phyloP scores from a whole-genome alignment of 306 rosid genomes.

The Styphnolobium japonicum region DNA sequence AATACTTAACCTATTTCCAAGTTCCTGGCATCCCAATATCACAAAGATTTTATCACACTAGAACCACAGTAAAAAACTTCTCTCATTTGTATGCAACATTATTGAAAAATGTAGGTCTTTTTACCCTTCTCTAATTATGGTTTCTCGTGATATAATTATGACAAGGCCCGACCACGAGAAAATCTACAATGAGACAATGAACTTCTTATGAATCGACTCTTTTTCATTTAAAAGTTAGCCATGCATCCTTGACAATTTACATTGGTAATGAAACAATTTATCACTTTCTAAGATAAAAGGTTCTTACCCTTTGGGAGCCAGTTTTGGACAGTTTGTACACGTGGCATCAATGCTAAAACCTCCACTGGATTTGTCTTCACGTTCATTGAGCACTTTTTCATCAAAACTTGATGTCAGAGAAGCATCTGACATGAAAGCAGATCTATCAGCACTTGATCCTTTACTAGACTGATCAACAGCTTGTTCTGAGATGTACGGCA shows the following conservation, averaged over 20 bases:
- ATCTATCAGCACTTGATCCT: conserved; percentile 45
- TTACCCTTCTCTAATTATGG: neutral
- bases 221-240: neutral
- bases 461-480: conserved; percentile 27
- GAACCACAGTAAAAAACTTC: neutral
- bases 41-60: neutral
- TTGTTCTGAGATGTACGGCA: conserved; percentile 47
- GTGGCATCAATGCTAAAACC: conserved; percentile 59
- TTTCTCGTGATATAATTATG: neutral
- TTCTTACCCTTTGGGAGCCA: conserved; percentile 63
- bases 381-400: conserved; percentile 31
- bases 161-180: neutral
- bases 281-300: neutral
- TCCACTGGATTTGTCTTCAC: conserved; percentile 32
- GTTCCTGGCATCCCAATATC: neutral
- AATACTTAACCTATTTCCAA: neutral
- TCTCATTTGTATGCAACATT: neutral
- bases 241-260: neutral
- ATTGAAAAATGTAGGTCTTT: neutral
- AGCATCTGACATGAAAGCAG: conserved; percentile 35
- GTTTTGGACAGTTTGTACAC: conserved; percentile 73
- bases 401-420: conserved; percentile 22
- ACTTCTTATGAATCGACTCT: too few species aligned
- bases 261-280: neutral
- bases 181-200: too few species aligned